Conservation (phyloP, 352 stramenopile species). For the Saprolegnia diclina region DNA sequence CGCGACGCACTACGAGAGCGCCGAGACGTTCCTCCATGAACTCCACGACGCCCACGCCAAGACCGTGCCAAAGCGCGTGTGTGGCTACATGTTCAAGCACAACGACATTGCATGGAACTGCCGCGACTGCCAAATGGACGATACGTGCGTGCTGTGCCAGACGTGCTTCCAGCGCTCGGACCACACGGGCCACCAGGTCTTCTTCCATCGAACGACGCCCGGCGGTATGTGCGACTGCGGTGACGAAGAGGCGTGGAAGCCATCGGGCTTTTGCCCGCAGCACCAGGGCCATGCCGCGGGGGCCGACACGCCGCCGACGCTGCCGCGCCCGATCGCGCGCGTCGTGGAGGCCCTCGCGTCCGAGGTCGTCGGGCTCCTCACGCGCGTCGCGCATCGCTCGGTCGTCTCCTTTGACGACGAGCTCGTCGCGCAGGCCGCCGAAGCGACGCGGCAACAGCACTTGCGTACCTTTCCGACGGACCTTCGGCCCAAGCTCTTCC, state of each 20-base stretch:
- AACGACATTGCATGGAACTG: constrained; percentile 99
- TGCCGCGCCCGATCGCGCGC: not conserved
- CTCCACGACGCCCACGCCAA: constrained; percentile 1
- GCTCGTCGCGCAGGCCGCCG: constrained; percentile 4
- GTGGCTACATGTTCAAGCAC: constrained; percentile 94
- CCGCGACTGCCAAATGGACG: constrained; percentile 95
- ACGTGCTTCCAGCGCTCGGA: constrained; percentile 92
- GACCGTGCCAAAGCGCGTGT: constrained; percentile 48
- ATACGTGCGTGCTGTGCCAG: constrained; percentile 96
- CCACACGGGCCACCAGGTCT: constrained; percentile 93
- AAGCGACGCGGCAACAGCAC: constrained; percentile 1
- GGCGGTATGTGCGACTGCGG: constrained; percentile 97
- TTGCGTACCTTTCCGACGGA: not conserved
- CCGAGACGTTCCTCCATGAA: constrained; percentile 18
- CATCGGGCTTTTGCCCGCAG: constrained; percentile 89
- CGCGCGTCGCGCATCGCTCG: constrained; percentile 9
- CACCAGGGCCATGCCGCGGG: constrained; percentile 39
- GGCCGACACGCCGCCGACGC: not conserved
- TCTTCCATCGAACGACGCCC: constrained; percentile 68
- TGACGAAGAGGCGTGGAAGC: constrained; percentile 96
- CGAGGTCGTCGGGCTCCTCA: constrained; percentile 18
- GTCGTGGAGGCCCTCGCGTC: not conserved
- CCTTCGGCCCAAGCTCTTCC: constrained; percentile 37
- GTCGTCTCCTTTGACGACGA: constrained; percentile 18
- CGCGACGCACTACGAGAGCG: not conserved